Conservation (phyloP, 2,329 filamentous ascomycete genomes). For the Diplodia sapinea region DNA sequence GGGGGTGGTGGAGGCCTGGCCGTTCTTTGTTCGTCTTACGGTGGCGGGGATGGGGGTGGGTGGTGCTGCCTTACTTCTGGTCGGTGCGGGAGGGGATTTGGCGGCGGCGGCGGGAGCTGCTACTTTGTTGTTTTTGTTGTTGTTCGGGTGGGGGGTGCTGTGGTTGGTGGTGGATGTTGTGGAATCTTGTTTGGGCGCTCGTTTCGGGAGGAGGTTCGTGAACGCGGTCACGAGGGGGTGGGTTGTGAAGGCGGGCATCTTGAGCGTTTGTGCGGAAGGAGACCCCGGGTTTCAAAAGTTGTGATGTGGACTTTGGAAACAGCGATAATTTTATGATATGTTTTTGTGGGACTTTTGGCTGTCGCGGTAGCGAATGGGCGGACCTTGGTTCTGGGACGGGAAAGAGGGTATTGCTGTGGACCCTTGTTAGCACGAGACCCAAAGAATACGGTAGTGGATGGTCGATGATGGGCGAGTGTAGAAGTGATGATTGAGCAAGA, state of each 20-base stretch:
- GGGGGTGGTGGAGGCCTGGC: neutral
- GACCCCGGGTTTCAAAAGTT: too few relatives aligned
- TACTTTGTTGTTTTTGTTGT: neutral
- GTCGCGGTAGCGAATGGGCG: neutral
- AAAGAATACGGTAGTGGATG: neutral
- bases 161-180: neutral
- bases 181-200: neutral
- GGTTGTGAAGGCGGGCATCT: neutral
- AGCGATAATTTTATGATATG: neutral
- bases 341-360: neutral
- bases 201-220: neutral
- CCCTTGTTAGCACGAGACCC: neutral
- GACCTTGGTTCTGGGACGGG: neutral
- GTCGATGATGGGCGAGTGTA: too few relatives aligned
- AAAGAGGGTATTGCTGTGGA: neutral
- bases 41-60: too few relatives aligned
- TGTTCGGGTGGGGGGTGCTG: too few relatives aligned
- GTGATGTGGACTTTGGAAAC: neutral
- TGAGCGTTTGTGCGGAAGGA: neutral
- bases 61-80: too few relatives aligned
- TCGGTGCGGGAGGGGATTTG: too few relatives aligned
- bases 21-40: too few relatives aligned
- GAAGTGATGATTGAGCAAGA: too few relatives aligned
- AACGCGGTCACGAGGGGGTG: neutral
- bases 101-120: too few relatives aligned